These are phyloP conservation scores for Suillus americanus DNA, from an alignment of 768 basidiomycete species.

Conservation along the genomic window DNA sequence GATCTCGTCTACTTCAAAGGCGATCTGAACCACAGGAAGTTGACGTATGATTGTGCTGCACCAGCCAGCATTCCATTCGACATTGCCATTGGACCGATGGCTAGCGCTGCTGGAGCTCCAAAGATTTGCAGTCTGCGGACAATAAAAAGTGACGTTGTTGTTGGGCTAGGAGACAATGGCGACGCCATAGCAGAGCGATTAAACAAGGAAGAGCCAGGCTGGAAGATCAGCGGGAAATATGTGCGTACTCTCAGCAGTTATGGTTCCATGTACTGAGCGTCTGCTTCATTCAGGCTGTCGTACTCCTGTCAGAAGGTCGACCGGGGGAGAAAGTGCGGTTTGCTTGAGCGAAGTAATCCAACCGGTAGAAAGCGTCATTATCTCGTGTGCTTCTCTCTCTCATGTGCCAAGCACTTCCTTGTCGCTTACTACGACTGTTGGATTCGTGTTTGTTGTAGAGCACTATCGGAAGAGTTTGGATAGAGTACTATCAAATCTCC, in stretches of 20 bases:
- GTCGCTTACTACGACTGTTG: no score
- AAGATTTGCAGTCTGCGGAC: conserved; percentile 85
- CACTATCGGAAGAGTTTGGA: not conserved
- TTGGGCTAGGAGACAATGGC: conserved; percentile 71
- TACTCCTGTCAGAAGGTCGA: conserved; percentile 83
- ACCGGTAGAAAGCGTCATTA: not conserved
- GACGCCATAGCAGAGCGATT: conserved; percentile 73
- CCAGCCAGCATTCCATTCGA: conserved; percentile 88
- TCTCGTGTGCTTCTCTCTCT: not conserved
- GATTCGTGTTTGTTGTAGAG: not conserved
- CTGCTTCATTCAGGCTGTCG: conserved; percentile 61
- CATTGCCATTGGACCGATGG: conserved; percentile 90
- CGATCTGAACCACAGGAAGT: conserved; percentile 89
- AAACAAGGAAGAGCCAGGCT: conserved; percentile 86
- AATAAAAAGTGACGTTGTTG: conserved; percentile 94
- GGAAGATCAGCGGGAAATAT: conserved; percentile 98
- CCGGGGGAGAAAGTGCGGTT: conserved; percentile 89
- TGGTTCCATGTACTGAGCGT: conserved; percentile 15
- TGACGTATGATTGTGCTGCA: conserved; percentile 85
- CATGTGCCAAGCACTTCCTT: not conserved
- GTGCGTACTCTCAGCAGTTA: conserved; percentile 45
- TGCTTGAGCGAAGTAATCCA: conserved; percentile 35
- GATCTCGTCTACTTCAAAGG: conserved; percentile 96
- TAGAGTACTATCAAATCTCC: not conserved
- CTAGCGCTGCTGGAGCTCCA: conserved; percentile 83